Evolutionary conservation across 1,139 yeast species (phyloP), one percentile per base, ranked within the genome.

Genomic region (Taphrina populina): DNA sequence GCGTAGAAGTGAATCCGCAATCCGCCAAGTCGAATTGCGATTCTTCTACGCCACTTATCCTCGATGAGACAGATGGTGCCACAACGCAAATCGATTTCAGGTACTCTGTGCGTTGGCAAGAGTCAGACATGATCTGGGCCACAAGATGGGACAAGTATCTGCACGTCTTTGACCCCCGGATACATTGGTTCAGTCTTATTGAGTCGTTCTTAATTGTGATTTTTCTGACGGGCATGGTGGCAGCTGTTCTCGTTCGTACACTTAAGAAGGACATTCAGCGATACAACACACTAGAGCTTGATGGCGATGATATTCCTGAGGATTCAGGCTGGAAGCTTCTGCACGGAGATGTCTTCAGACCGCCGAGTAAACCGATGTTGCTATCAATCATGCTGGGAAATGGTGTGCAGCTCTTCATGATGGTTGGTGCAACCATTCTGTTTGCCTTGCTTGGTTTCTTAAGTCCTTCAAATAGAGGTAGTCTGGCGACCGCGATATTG

Each of bases 91-190:
- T 77, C 10, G 64, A 65, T 7, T 84, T 82, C 33, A 75, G 84
- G 17, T 83, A 83, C 66, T 79, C 84, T 2, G 84, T 83, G 29
- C 71, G 69, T 32, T 92, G 92, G 76, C 69, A 72, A 27, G 77
- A 78, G 58, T 84, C 95, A 13, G 73, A 73, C 11, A 86, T 94
- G 11, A 81, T 83, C 8, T 92, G 97, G 98, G 97, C 97, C 29
- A 92, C 97, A 1, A 82, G 99, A 73, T 92, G 99, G 99, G 98
- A 92, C 70, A 87, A 88, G 70, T 92, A 92, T 69, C 77, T 92
- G 66, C 95, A 88, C 66, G 94, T 85, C 33, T 84, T 83, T 67
- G 95, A 88, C 68, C 95, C 96, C 56, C 84, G 84, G 69, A 84
- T 92, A 64, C 97, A 92, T 72, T 90, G 97, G 98, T 85, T 88